Conservation (phyloP, 306 rosid species). For the Prunus mume region DNA sequence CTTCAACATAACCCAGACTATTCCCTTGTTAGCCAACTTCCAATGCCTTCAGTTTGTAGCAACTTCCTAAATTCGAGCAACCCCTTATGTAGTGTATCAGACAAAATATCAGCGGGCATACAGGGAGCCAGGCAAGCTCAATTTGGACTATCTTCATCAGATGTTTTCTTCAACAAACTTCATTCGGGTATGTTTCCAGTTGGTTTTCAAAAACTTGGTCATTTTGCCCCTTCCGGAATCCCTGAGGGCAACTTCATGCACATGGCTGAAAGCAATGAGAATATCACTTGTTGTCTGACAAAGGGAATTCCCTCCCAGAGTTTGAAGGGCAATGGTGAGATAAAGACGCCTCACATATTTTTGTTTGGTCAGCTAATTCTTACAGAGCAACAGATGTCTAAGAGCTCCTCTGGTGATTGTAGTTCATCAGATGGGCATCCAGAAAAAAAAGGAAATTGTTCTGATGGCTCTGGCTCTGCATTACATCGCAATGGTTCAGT, state of each 20-base stretch:
- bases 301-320: constrained; percentile 45
- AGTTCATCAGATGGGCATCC: constrained; percentile 51
- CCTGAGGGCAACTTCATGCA: constrained; percentile 30
- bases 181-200: constrained; percentile 45
- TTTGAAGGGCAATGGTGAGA: constrained; percentile 51
- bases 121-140: constrained; percentile 99
- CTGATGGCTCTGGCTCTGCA: constrained; percentile 56
- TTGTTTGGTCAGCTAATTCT: constrained; percentile 80
- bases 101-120: constrained; percentile 68
- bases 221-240: constrained; percentile 31
- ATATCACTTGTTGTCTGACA: constrained; percentile 52
- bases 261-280: constrained; percentile 41
- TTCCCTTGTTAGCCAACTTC: constrained; percentile 55
- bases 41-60: constrained; percentile 52
- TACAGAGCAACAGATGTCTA: constrained; percentile 53
- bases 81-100: constrained; percentile 45
- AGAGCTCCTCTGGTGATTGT: constrained; percentile 48
- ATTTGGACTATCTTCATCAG: constrained; percentile 61
- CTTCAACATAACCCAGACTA: constrained; percentile 52
- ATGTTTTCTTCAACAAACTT: constrained; percentile 53
- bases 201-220: constrained; percentile 49
- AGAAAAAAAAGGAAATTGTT: constrained; percentile 50
- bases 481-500: constrained; percentile 45
- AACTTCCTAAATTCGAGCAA: constrained; percentile 46
- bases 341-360: constrained; percentile 58